Evolutionary conservation across 1,284 basidiomycete genomes (phyloP), one percentile per base, ranked within the genome.

Genomic region (Veloporphyrellus conicus): DNA sequence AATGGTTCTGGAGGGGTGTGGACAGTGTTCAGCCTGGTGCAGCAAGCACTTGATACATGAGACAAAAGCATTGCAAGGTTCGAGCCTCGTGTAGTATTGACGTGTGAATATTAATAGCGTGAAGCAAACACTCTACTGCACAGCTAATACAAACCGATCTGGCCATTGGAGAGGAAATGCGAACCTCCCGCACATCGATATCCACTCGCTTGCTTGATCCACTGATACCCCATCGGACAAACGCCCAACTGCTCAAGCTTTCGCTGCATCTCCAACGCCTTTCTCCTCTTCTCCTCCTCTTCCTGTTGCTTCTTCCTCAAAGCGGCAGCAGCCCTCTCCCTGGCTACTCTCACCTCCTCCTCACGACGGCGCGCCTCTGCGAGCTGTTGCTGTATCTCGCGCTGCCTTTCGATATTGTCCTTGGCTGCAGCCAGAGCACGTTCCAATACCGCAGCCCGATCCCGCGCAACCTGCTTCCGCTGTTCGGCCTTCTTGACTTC

Each of bases 111-210:
- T 25, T n/a, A n/a, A n/a, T n/a, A n/a, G n/a, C n/a, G n/a, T n/a
- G n/a, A n/a, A n/a, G n/a, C n/a, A n/a, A n/a, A n/a, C n/a, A n/a
- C n/a, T n/a, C n/a, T n/a, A n/a, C n/a, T n/a, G n/a, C n/a, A n/a
- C n/a, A n/a, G n/a, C 12, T 34, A 34, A 10, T 27, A 41, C 41
- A 20, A 22, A 5, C 50, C 49, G 3, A 54, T 34, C 16, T 68
- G 53, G 2, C 48, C 61, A 47, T 71, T 52, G 10, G 55, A 50
- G 6, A 83, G 59, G 37, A 66, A 78, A 63, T 84, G 81, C 2
- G 47, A 5, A 1, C 83, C 83, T 15, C 74, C 82, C 1, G 70
- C 69, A 56, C 82, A 85, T 2, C 73, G 65, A 63, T 83, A 84
- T 4, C 78, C 77, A 12, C 34, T 36, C 1, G 35, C 51, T 37